Evolutionary conservation across 1,139 yeast genomes (phyloP).

Genomic region (Pichiaceae sp.): DNA sequence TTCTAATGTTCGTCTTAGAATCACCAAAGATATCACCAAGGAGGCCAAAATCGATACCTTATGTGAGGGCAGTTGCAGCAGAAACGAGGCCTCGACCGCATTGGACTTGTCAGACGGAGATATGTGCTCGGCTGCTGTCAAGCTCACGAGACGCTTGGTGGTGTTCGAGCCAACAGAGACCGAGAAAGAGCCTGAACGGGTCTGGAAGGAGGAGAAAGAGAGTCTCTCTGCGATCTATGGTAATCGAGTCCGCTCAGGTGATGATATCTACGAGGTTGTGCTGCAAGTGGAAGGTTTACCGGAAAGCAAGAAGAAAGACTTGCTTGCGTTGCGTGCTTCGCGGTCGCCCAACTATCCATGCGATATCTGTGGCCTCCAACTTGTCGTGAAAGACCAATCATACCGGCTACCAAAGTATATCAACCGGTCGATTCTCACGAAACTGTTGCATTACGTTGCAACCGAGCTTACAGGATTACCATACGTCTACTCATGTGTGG

Average conservation of each 20-base stretch:
- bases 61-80: slow-evolving; percentile 60
- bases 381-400: slow-evolving; percentile 38
- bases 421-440: slow-evolving; percentile 52
- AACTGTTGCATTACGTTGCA: slow-evolving; percentile 34
- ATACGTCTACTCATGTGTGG: slow-evolving; percentile 55
- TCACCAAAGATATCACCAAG: slow-evolving; percentile 34
- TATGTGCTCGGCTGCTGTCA: slow-evolving; percentile 45
- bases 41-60: slow-evolving; percentile 50
- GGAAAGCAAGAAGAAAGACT: slow-evolving; percentile 13
- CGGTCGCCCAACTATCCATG: slow-evolving; percentile 49
- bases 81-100: slow-evolving; percentile 49
- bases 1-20: slow-evolving; percentile 38
- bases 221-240: slow-evolving; percentile 52
- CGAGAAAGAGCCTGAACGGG: slow-evolving; percentile 24
- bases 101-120: slow-evolving; percentile 34
- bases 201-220: slow-evolving; percentile 77
- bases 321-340: slow-evolving; percentile 43
- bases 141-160: slow-evolving; percentile 29
- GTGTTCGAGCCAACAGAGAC: slow-evolving; percentile 2
- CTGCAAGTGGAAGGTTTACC: slow-evolving; percentile 28
- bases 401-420: slow-evolving; percentile 65
- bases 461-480: slow-evolving; percentile 56
- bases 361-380: slow-evolving; percentile 53
- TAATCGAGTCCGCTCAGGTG: slow-evolving; percentile 22
- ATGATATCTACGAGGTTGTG: slow-evolving; percentile 24